Conservation (phyloP, 352 stramenopile species). For the Saprolegnia parasitica region DNA sequence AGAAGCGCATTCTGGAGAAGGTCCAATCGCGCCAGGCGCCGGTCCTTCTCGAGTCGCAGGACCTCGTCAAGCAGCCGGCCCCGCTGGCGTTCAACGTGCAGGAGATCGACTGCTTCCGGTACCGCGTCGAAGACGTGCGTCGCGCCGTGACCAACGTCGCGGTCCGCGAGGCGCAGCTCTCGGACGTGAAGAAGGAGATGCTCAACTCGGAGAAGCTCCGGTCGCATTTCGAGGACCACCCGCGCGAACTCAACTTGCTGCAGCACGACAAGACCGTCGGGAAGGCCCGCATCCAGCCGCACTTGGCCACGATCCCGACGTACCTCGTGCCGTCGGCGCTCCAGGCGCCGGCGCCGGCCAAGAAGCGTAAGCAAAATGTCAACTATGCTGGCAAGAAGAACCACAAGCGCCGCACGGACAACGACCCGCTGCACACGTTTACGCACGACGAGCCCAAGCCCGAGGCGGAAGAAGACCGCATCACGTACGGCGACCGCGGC, state of each 20-base stretch:
- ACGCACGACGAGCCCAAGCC: constrained; percentile 41
- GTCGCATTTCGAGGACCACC: constrained; percentile 97
- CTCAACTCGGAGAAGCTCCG: constrained; percentile 96
- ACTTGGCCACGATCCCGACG: constrained; percentile 93
- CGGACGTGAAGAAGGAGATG: constrained; percentile 97
- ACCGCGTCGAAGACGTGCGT: constrained; percentile 94
- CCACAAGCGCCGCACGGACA: constrained; percentile 86
- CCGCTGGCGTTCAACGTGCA: constrained; percentile 96
- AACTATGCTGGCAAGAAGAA: constrained; percentile 44
- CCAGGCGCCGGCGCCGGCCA: constrained; percentile 72
- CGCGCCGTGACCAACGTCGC: constrained; percentile 91
- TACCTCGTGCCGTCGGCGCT: constrained; percentile 97
- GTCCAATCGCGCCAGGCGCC: constrained; percentile 92
- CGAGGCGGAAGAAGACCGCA: constrained; percentile 63
- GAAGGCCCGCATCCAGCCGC: constrained; percentile 90
- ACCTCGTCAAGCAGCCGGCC: constrained; percentile 89
- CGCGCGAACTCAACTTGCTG: constrained; percentile 91
- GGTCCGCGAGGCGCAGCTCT: constrained; percentile 92
- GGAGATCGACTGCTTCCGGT: constrained; percentile 98
- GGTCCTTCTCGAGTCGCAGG: constrained; percentile 65
- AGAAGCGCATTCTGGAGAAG: constrained; percentile 77
- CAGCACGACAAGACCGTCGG: constrained; percentile 96
- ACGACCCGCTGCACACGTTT: constrained; percentile 97
- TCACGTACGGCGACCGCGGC: constrained; percentile 85
- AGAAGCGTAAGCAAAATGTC: constrained; percentile 81